Conservation (phyloP, 2,329 filamentous ascomycete species). For the Calonectria multiphialidica region DNA sequence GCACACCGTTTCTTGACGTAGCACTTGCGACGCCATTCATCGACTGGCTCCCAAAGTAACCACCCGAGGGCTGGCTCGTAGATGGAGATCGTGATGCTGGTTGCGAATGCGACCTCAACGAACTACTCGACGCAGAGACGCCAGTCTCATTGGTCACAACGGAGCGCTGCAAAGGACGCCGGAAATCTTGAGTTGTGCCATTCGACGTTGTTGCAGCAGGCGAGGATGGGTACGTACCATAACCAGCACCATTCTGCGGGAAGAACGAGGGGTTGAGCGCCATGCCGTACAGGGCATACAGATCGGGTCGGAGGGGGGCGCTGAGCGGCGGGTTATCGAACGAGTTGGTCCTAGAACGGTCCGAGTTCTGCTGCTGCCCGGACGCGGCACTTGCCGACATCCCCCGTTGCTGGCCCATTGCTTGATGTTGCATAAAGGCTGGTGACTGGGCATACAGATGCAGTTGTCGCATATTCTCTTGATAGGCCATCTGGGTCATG, state of each 20-base stretch:
- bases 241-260: slow-evolving; percentile 56
- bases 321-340: slow-evolving; percentile 72
- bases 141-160: slow-evolving; percentile 62
- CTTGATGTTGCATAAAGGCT: slow-evolving; percentile 51
- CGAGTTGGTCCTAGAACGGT: slow-evolving; percentile 71
- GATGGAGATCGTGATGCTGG: slow-evolving; percentile 65
- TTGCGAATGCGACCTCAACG: slow-evolving; percentile 76
- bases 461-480: slow-evolving; percentile 51
- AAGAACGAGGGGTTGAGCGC: slow-evolving; percentile 60
- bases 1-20: slow-evolving; percentile 57
- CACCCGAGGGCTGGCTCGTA: slow-evolving; percentile 41
- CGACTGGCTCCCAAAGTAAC: slow-evolving; percentile 47
- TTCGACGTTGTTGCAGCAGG: slow-evolving; percentile 59
- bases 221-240: slow-evolving; percentile 68
- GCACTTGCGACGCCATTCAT: slow-evolving; percentile 52
- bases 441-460: slow-evolving; percentile 52
- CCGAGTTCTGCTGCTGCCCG: slow-evolving; percentile 48
- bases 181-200: slow-evolving; percentile 62
- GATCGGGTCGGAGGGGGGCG: slow-evolving; percentile 68
- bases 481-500: slow-evolving; percentile 56
- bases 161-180: slow-evolving; percentile 69
- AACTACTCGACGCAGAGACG: slow-evolving; percentile 61
- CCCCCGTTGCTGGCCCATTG: slow-evolving; percentile 50
- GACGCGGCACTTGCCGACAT: slow-evolving; percentile 41
- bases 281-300: slow-evolving; percentile 64